Percentiles rank a stretch among this genome's conserved stretches.
phyloP scores from a whole-genome alignment of 1,284 basidiomycete species.

The Ganoderma meredithae region DNA sequence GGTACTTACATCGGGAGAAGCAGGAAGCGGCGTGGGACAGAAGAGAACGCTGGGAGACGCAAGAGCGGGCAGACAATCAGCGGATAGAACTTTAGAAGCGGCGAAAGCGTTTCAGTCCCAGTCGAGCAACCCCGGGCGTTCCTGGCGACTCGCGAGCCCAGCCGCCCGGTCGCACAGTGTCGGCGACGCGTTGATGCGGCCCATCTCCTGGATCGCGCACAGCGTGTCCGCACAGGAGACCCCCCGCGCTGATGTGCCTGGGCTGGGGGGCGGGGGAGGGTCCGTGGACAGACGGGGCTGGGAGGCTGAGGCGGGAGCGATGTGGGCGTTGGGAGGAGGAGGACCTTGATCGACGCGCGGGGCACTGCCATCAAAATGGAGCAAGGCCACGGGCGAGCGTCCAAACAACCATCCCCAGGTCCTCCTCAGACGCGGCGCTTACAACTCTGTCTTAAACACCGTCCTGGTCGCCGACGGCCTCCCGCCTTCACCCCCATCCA shows the following conservation, averaged over 20 bases:
- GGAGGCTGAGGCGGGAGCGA: neutral
- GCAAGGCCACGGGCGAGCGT: conserved; percentile 19
- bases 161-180: conserved; percentile 5
- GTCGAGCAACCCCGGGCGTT: neutral
- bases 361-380: conserved; percentile 32
- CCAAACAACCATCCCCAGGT: conserved; percentile 23
- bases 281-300: neutral
- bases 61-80: neutral
- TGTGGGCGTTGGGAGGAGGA: conserved; percentile 6
- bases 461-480: conserved; percentile 37
- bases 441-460: conserved; percentile 36
- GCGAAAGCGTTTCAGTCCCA: conserved; percentile 9
- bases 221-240: neutral
- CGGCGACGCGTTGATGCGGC: conserved; percentile 7
- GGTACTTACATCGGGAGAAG: neutral
- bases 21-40: conserved; percentile 5
- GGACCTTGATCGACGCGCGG: conserved; percentile 31
- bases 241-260: conserved; percentile 2
- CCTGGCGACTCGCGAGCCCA: neutral
- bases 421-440: conserved; percentile 26
- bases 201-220: neutral
- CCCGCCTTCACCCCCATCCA: conserved; percentile 31
- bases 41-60: neutral
- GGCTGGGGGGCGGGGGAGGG: neutral
- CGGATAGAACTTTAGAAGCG: neutral